A percentile compares a stretch with the other conserved stretches of the same genome.
phyloP scores from a whole-genome alignment of 768 basidiomycete genomes.

The Pulveroboletus sp. region DNA sequence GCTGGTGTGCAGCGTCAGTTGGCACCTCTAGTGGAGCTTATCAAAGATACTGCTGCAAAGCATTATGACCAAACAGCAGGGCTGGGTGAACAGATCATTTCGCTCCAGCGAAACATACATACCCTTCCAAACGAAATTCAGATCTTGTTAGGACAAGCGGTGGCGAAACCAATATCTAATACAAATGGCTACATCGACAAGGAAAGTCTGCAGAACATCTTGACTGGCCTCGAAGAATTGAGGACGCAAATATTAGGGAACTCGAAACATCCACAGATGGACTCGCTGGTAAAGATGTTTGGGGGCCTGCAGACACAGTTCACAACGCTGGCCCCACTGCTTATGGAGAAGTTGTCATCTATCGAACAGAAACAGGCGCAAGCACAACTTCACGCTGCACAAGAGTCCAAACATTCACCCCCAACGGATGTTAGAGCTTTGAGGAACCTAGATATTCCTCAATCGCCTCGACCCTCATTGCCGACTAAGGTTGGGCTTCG shows the following conservation, averaged over 20 bases:
- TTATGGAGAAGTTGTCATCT: slow-evolving; percentile 32
- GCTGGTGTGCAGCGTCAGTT: slow-evolving; percentile 16
- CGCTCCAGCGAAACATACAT: slow-evolving; percentile 30
- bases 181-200: not conserved
- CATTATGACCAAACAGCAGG: slow-evolving; percentile 34
- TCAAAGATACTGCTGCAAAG: slow-evolving; percentile 33
- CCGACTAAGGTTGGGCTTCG: not conserved
- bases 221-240: slow-evolving; percentile 15
- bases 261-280: slow-evolving; percentile 10
- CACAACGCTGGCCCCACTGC: slow-evolving; percentile 32
- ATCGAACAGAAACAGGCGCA: slow-evolving; percentile 25
- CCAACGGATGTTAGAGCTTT: not conserved
- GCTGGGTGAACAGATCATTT: slow-evolving; percentile 30
- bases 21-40: slow-evolving; percentile 29
- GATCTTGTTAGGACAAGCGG: slow-evolving; percentile 7
- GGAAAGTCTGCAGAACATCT: slow-evolving; percentile 5
- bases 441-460: slow-evolving; percentile 17
- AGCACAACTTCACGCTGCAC: slow-evolving; percentile 15
- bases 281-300: slow-evolving; percentile 31
- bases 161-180: slow-evolving; percentile 3
- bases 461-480: not conserved
- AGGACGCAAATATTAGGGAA: slow-evolving; percentile 10
- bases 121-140: slow-evolving; percentile 26
- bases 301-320: slow-evolving; percentile 40
- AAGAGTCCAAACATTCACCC: not conserved